Percentiles rank a stretch among this genome's conserved stretches.
Conservation (phyloP, 768 basidiomycete genomes). For the Termitomyces sp. region DNA sequence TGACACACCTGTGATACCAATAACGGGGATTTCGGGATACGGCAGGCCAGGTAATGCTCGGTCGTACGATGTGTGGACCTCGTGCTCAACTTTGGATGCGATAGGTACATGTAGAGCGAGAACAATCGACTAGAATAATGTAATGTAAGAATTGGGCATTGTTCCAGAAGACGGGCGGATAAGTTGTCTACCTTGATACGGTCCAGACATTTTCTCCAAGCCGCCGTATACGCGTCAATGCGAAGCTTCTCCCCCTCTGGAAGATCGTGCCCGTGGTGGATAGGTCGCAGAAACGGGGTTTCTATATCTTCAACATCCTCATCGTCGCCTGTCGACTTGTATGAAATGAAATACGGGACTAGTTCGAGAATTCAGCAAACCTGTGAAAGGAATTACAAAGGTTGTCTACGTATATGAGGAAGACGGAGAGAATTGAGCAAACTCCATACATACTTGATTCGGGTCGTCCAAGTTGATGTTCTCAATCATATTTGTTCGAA, state of each 20-base stretch:
- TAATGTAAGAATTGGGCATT: too few species aligned
- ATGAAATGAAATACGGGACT: not conserved
- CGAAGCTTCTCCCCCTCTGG: constrained; percentile 27
- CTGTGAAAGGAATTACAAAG: constrained; percentile 18
- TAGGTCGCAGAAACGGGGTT: constrained; percentile 1
- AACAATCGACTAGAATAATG: constrained; percentile 31
- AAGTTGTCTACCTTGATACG: constrained; percentile 46
- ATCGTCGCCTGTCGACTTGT: not conserved
- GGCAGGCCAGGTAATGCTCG: constrained; percentile 53
- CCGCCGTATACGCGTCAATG: constrained; percentile 48
- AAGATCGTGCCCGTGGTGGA: constrained; percentile 11
- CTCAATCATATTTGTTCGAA: not conserved
- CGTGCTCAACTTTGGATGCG: constrained; percentile 37
- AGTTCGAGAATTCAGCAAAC: not conserved
- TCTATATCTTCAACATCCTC: constrained; percentile 2
- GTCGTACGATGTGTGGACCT: constrained; percentile 42
- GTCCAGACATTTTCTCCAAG: constrained; percentile 58
- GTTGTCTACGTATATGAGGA: constrained; percentile 8
- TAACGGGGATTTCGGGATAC: constrained; percentile 55
- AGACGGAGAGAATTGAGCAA: not conserved
- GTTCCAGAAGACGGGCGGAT: not conserved
- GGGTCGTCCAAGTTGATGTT: constrained; percentile 1
- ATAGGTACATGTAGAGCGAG: constrained; percentile 46
- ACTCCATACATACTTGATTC: constrained; percentile 2
- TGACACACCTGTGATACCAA: constrained; percentile 51